Evolutionary conservation across 441 rosid genomes (phyloP), one percentile per base, ranked within the genome.

Genomic region (Dalechampia spathulata): DNA sequence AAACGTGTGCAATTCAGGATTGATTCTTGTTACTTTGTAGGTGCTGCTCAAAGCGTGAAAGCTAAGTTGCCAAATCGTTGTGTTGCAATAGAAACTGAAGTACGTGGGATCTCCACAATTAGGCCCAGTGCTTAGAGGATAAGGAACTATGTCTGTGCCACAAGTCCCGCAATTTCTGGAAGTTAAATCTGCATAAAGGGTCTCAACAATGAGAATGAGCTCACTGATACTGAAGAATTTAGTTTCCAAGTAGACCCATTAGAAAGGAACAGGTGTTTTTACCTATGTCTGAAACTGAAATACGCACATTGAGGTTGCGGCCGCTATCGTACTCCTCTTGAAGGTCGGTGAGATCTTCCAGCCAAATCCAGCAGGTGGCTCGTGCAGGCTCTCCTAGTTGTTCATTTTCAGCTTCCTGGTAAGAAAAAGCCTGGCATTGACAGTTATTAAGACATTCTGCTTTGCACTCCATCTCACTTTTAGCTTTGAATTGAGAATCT

Each of bases 41-140:
- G 23, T 64, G 21, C 73, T 75, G 32, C 44, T 58, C 1, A 60
- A 46, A 15, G 30, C 61, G 55, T 45, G 48, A 56, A 83, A 83
- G 54, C 38, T 56, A 26, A 83, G 61, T 45, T 78, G 38, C 87
- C 79, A 12, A 68, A 44, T 2, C 77, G 50, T 26, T 51, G n/a
- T 52, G 55, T 75, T 68, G 55, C 90, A 79, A 46, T 37, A 50
- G 67, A 85, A 85, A 27, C 53, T 67, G 30, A 56, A 57, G 61
- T 85, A 83, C 63, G 26, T 65, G 26, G 79, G 49, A 42, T 86
- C 94, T 2, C 87, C 94, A 44, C 87, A 86, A 49, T 65, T 71
- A 16, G 59, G 58, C 48, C 77, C 76, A 4, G 80, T 79, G 75
- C 94, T 86, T 25, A 86, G 74, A 4, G 87, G 87, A 63, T 86